phyloP scores from a whole-genome alignment of 495 filamentous ascomycete genomes.

The Penicillium crystallinum region DNA sequence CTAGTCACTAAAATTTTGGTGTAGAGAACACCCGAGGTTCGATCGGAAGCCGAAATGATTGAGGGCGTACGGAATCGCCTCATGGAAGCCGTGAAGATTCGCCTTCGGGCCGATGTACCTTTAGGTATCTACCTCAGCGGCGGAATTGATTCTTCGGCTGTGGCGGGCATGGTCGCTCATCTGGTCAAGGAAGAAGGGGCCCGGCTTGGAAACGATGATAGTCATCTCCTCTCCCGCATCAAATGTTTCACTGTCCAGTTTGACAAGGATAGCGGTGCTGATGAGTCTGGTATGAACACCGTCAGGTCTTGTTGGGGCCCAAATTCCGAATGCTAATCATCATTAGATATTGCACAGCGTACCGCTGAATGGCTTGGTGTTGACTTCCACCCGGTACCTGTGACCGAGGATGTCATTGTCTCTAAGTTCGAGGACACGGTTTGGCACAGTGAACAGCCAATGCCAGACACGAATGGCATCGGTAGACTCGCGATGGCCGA shows the following conservation, averaged over 20 bases:
- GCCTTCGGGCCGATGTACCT: slow-evolving; percentile 49
- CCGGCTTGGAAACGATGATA: slow-evolving; percentile 5
- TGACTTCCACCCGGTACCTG: too few species aligned
- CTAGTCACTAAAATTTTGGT: too few species aligned
- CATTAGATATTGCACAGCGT: slow-evolving; percentile 39
- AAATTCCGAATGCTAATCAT: background rate
- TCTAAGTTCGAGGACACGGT: slow-evolving; percentile 43
- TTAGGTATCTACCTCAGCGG: slow-evolving; percentile 49
- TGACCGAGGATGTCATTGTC: slow-evolving; percentile 40
- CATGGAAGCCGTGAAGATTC: slow-evolving; percentile 41
- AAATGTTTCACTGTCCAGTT: slow-evolving; percentile 48
- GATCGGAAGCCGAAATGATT: slow-evolving; percentile 41
- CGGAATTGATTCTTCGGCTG: slow-evolving; percentile 48
- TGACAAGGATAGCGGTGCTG: slow-evolving; percentile 35
- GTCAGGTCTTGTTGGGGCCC: too few species aligned
- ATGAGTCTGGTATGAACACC: slow-evolving; percentile 8
- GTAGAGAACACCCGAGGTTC: slow-evolving; percentile 24
- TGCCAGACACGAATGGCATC: too few species aligned
- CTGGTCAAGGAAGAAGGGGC: slow-evolving; percentile 36
- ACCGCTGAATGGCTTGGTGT: slow-evolving; percentile 49
- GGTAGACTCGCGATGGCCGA: too few species aligned
- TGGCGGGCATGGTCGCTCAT: slow-evolving; percentile 49
- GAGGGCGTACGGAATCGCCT: slow-evolving; percentile 38
- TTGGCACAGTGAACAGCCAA: slow-evolving; percentile 41
- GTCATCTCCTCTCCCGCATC: slow-evolving; percentile 15